These are phyloP conservation scores for Zoysia pacifica DNA, from an alignment of 176 grass and related monocot species.

Conservation along the genomic window DNA sequence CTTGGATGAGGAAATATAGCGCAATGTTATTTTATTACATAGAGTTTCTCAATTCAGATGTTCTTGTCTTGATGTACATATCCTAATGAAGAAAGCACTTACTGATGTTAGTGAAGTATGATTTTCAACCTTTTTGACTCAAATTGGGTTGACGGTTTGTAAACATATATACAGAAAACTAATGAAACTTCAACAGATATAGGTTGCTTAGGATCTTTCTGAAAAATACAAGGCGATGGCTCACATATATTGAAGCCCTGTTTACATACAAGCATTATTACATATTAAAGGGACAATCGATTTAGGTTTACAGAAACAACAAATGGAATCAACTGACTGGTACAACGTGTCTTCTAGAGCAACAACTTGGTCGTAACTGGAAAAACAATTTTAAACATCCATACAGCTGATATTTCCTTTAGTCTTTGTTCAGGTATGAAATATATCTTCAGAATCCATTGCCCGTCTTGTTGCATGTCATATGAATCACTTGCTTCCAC, in stretches of 20 bases:
- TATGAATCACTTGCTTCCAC: slow-evolving; percentile 36
- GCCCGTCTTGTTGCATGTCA: slow-evolving; percentile 5
- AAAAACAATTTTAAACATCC: slow-evolving; percentile 42
- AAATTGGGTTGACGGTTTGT: background rate
- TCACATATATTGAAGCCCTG: slow-evolving; percentile 52
- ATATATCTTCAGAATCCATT: slow-evolving; percentile 43
- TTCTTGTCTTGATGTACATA: slow-evolving; percentile 27
- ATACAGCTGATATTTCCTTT: slow-evolving; percentile 29
- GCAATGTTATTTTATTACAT: background rate
- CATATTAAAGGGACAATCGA: slow-evolving; percentile 27
- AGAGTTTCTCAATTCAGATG: background rate
- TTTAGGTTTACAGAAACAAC: slow-evolving; percentile 55
- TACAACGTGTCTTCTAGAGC: slow-evolving; percentile 31
- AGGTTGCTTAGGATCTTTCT: background rate
- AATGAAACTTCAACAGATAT: background rate
- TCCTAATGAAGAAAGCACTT: slow-evolving; percentile 3
- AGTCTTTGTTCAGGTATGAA: slow-evolving; percentile 35
- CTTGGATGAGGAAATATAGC: background rate
- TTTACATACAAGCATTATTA: slow-evolving; percentile 54
- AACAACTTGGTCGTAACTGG: slow-evolving; percentile 22
- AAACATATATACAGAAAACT: background rate
- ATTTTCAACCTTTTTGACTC: background rate
- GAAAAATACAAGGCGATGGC: slow-evolving; percentile 25
- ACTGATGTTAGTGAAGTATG: background rate
- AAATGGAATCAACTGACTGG: slow-evolving; percentile 47